Evolutionary conservation across 305 asterid species (phyloP).

Genomic region (Solanum hybrid): DNA sequence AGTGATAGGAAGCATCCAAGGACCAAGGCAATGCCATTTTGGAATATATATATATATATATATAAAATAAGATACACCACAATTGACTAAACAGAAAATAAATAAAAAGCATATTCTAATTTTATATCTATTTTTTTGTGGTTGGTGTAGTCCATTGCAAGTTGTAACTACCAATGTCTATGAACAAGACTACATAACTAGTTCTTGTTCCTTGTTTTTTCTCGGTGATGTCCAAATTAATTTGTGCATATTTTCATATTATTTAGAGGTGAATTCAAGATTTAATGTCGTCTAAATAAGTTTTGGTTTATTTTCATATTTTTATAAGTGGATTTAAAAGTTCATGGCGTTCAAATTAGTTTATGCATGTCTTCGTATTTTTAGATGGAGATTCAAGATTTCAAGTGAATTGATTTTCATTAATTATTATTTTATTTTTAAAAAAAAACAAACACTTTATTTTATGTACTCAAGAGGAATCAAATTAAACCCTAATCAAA

Average conservation of each 20-base stretch:
- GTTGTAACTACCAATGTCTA: background rate
- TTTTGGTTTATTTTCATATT: background rate
- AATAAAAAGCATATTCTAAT: background rate
- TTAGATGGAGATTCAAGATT: background rate
- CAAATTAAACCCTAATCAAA: background rate
- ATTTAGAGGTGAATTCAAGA: background rate
- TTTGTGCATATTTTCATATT: background rate
- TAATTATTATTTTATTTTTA: background rate
- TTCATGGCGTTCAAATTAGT: background rate
- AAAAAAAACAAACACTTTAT: background rate
- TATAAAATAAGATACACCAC: background rate
- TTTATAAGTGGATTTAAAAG: background rate
- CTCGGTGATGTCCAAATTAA: fast-evolving
- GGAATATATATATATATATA: background rate
- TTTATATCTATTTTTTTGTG: background rate
- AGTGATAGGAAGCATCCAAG: background rate
- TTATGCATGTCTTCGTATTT: background rate
- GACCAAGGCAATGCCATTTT: background rate
- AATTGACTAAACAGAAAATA: background rate
- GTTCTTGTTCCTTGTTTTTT: background rate
- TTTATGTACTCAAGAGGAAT: background rate
- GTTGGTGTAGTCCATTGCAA: background rate
- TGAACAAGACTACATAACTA: background rate
- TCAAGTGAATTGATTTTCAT: background rate
- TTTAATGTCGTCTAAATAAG: background rate